A percentile compares a stretch with the other conserved stretches of the same genome.
These are phyloP conservation scores for Chenopodium formosanum DNA, from an alignment of 148 eudicot genomes.

Conservation along the genomic window DNA sequence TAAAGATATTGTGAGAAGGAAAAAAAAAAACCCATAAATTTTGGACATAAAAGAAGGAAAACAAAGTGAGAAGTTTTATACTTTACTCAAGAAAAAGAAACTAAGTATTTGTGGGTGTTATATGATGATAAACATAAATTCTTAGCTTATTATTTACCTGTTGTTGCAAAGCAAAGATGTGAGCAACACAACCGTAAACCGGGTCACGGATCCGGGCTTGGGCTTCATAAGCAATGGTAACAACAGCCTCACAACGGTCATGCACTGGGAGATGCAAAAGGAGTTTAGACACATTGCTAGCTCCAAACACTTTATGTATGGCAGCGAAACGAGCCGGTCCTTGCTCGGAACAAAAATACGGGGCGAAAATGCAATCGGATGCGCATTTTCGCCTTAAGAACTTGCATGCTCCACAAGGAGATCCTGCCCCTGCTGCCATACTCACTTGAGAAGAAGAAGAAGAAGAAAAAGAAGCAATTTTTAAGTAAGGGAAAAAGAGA, in stretches of 20 bases:
- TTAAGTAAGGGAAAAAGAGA: not conserved
- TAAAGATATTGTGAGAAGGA: too few relatives aligned
- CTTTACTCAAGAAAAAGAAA: too few relatives aligned
- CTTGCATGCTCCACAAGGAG: slow-evolving; percentile 94
- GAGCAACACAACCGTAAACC: slow-evolving; percentile 89
- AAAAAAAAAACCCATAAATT: too few relatives aligned
- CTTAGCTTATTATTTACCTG: slow-evolving; percentile 40
- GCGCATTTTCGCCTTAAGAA: slow-evolving; percentile 80
- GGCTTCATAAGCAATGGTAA: slow-evolving; percentile 88
- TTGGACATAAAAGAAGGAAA: not conserved
- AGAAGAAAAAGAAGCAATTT: not conserved
- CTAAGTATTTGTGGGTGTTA: not conserved
- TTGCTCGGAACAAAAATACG: slow-evolving; percentile 74
- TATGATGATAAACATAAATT: not conserved
- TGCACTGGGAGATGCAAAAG: slow-evolving; percentile 56
- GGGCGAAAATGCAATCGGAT: slow-evolving; percentile 67
- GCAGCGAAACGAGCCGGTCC: slow-evolving; percentile 80
- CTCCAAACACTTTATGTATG: slow-evolving; percentile 91
- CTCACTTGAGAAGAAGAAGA: not conserved
- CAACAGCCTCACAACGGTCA: slow-evolving; percentile 76
- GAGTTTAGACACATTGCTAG: slow-evolving; percentile 76
- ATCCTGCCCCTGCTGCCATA: slow-evolving; percentile 57
- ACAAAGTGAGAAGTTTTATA: not conserved
- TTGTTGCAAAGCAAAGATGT: slow-evolving; percentile 86
- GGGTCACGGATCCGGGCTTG: slow-evolving; percentile 81